These are phyloP conservation scores for Globisporangium splendens DNA, from an alignment of 352 stramenopile species.

Conservation along the genomic window DNA sequence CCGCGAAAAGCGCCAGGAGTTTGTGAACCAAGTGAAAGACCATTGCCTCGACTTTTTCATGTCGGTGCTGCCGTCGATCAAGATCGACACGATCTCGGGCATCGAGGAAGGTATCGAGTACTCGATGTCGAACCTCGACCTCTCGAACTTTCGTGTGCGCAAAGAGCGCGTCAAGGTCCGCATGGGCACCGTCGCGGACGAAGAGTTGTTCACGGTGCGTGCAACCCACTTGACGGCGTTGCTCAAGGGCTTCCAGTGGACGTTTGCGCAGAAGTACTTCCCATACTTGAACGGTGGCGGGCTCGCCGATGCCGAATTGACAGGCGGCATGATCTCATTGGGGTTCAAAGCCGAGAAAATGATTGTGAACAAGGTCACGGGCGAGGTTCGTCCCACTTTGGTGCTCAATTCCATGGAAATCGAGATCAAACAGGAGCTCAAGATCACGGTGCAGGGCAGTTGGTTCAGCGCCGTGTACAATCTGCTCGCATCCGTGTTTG, in stretches of 20 bases:
- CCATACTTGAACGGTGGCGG: constrained; percentile 80
- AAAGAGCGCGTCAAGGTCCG: constrained; percentile 85
- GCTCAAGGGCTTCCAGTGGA: constrained; percentile 84
- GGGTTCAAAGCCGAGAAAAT: constrained; percentile 83
- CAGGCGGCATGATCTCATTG: constrained; percentile 67
- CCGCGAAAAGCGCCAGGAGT: constrained; percentile 66
- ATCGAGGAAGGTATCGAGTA: constrained; percentile 77
- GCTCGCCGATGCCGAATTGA: constrained; percentile 65
- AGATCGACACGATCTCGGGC: constrained; percentile 77
- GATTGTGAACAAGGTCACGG: constrained; percentile 47
- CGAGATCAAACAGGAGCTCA: constrained; percentile 80
- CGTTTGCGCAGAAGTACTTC: constrained; percentile 83
- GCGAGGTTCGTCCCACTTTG: constrained; percentile 66
- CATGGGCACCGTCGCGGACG: constrained; percentile 74
- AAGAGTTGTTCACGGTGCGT: constrained; percentile 77
- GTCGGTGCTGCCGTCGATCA: constrained; percentile 79
- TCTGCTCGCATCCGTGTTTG: constrained; percentile 71
- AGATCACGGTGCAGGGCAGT: constrained; percentile 76
- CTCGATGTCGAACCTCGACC: constrained; percentile 70
- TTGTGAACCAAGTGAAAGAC: constrained; percentile 78
- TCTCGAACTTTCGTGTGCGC: constrained; percentile 81
- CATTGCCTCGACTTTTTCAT: constrained; percentile 86
- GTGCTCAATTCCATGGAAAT: constrained; percentile 82
- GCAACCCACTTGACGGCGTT: constrained; percentile 72
- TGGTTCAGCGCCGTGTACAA: constrained; percentile 89